Evolutionary conservation across 768 basidiomycete species (phyloP).

Genomic region (Bullera alba): DNA sequence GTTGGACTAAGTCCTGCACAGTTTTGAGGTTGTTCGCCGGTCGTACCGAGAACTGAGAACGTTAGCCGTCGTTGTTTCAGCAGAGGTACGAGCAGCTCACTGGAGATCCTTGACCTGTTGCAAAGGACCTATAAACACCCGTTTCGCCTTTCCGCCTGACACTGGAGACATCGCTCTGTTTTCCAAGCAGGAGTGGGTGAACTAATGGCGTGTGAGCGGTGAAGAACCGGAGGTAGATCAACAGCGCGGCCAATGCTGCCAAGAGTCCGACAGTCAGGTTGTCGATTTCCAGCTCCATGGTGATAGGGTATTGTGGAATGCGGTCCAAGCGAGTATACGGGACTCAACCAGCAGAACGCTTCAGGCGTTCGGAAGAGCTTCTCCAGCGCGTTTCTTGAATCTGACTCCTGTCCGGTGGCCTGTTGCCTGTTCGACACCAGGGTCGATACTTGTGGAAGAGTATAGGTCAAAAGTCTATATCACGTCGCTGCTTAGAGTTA

Average conservation of each 20-base stretch:
- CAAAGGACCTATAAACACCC: constrained; percentile 83
- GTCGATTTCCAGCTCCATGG: constrained; percentile 14
- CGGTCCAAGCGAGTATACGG: too few species aligned
- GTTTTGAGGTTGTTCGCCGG: constrained; percentile 40
- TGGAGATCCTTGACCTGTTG: constrained; percentile 62
- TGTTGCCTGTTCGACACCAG: too few species aligned
- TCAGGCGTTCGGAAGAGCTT: too few species aligned
- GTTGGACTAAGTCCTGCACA: constrained; percentile 22
- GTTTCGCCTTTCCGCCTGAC: constrained; percentile 76
- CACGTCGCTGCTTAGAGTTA: too few species aligned
- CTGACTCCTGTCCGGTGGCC: too few species aligned
- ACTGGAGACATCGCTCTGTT: constrained; percentile 80
- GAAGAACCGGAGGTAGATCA: constrained; percentile 35
- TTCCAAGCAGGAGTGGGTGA: constrained; percentile 84
- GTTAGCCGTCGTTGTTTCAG: not conserved
- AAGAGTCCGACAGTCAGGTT: constrained; percentile 38
- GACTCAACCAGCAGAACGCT: too few species aligned
- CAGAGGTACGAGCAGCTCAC: constrained; percentile 10
- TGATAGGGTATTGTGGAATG: not conserved
- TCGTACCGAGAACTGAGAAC: constrained; percentile 32
- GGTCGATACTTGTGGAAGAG: too few species aligned
- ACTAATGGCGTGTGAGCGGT: constrained; percentile 52
- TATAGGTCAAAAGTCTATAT: too few species aligned
- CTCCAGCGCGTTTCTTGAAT: too few species aligned
- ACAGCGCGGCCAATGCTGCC: constrained; percentile 10